These are phyloP conservation scores for Pterocarpus santalinus DNA, from an alignment of 306 rosid genomes.

Conservation along the genomic window DNA sequence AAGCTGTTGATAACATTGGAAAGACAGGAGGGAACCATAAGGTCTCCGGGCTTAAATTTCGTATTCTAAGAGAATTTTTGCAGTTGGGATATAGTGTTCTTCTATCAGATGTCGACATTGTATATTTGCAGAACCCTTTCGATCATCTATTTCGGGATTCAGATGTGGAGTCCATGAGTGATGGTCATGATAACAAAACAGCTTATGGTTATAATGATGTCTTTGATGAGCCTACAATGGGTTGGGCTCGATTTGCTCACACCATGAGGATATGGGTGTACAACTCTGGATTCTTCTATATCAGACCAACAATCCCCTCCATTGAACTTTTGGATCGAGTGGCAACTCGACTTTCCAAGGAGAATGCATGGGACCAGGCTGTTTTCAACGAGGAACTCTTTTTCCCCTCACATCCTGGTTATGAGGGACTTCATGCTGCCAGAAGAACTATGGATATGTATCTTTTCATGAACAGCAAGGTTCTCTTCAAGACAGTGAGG, in stretches of 20 bases:
- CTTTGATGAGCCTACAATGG: slow-evolving; percentile 84
- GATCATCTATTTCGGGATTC: slow-evolving; percentile 77
- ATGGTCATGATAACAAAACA: slow-evolving; percentile 84
- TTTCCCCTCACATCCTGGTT: slow-evolving; percentile 82
- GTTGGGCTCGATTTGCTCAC: slow-evolving; percentile 93
- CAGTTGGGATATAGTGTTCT: slow-evolving; percentile 92
- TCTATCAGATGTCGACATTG: slow-evolving; percentile 93
- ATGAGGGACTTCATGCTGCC: slow-evolving; percentile 87
- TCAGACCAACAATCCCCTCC: slow-evolving; percentile 89
- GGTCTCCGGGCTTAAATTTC: slow-evolving; percentile 85
- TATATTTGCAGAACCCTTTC: slow-evolving; percentile 90
- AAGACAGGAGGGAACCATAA: slow-evolving; percentile 81
- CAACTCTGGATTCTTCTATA: slow-evolving; percentile 95
- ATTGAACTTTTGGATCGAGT: slow-evolving; percentile 93
- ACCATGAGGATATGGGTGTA: slow-evolving; percentile 96
- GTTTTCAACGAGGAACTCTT: slow-evolving; percentile 95
- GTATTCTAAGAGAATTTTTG: slow-evolving; percentile 84
- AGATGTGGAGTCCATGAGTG: slow-evolving; percentile 94
- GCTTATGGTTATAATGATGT: slow-evolving; percentile 86
- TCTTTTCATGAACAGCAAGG: slow-evolving; percentile 92
- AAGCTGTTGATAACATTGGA: slow-evolving; percentile 66
- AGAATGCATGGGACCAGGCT: slow-evolving; percentile 92
- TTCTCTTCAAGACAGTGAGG: slow-evolving; percentile 86
- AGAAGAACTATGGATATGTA: slow-evolving; percentile 88
- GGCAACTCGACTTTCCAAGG: slow-evolving; percentile 74